Percentiles rank a stretch among this genome's conserved stretches.
phyloP scores from a whole-genome alignment of 2,329 filamentous ascomycete genomes.

The Talaromyces sp. region DNA sequence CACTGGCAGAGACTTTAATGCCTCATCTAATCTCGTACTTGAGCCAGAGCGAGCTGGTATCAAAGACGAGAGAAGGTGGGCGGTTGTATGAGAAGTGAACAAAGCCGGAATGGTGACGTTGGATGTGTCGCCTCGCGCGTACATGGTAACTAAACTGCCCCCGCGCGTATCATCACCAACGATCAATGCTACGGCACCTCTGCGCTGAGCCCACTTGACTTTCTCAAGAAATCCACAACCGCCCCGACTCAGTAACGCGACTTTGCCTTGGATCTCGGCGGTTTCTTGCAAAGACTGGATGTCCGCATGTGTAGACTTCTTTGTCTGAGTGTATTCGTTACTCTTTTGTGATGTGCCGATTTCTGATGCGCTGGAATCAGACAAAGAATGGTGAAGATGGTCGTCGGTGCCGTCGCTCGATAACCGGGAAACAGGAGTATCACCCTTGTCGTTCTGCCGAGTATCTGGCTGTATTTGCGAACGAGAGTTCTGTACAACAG shows the following conservation, averaged over 20 bases:
- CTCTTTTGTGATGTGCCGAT: conserved; percentile 38
- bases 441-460: conserved; percentile 19
- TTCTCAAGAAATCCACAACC: conserved; percentile 97
- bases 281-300: conserved; percentile 90
- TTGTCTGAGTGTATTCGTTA: conserved; percentile 35
- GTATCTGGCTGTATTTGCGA: conserved; percentile 28
- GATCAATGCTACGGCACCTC: conserved; percentile 86
- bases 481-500: conserved; percentile 23
- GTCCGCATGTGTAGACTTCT: conserved; percentile 68
- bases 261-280: conserved; percentile 89
- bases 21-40: conserved; percentile 64
- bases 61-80: conserved; percentile 85
- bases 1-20: conserved; percentile 55
- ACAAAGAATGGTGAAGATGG: conserved; percentile 68
- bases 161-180: conserved; percentile 92
- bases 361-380: conserved; percentile 45
- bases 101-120: conserved; percentile 92
- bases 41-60: conserved; percentile 71
- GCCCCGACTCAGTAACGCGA: conserved; percentile 86
- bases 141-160: conserved; percentile 93
- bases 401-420: conserved; percentile 81
- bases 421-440: conserved; percentile 23
- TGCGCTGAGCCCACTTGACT: conserved; percentile 91
- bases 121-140: conserved; percentile 92
- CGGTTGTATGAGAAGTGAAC: conserved; percentile 93